Evolutionary conservation across 495 filamentous ascomycete species (phyloP).

Genomic region (Aspergillus sparsus): DNA sequence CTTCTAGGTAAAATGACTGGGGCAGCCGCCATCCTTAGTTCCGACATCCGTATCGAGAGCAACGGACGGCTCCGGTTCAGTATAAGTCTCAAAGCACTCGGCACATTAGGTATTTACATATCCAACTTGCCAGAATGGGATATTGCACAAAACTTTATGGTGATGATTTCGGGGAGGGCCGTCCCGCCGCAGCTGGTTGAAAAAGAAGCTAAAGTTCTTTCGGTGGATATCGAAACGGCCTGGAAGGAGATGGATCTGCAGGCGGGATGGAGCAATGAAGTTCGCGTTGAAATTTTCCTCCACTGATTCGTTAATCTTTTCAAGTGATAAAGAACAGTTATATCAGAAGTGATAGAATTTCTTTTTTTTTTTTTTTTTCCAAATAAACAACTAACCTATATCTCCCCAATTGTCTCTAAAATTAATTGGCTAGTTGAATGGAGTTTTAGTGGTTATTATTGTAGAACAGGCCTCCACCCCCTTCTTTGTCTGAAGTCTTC

Average conservation of each 20-base stretch:
- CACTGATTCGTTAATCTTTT: conserved; percentile 18
- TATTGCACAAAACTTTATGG: conserved; percentile 70
- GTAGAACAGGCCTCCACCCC: conserved; percentile 59
- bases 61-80: conserved; percentile 63
- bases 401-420: too few species aligned
- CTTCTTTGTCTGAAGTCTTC: conserved; percentile 53
- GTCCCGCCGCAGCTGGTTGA: conserved; percentile 69
- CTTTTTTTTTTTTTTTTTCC: not conserved
- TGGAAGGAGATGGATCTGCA: conserved; percentile 75
- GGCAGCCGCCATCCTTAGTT: conserved; percentile 68
- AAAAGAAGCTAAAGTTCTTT: conserved; percentile 62
- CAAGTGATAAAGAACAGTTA: not conserved
- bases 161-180: conserved; percentile 68
- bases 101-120: conserved; percentile 69
- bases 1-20: conserved; percentile 89
- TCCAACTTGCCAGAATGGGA: conserved; percentile 61
- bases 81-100: conserved; percentile 76
- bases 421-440: too few species aligned
- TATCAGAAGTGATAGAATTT: not conserved
- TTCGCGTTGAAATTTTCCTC: conserved; percentile 66
- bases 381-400: not conserved
- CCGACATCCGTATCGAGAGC: conserved; percentile 54
- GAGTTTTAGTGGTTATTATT: not conserved
- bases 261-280: conserved; percentile 82
- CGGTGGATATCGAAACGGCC: conserved; percentile 74